Conservation (phyloP, 208 protist species). For the Leishmania braziliensis region DNA sequence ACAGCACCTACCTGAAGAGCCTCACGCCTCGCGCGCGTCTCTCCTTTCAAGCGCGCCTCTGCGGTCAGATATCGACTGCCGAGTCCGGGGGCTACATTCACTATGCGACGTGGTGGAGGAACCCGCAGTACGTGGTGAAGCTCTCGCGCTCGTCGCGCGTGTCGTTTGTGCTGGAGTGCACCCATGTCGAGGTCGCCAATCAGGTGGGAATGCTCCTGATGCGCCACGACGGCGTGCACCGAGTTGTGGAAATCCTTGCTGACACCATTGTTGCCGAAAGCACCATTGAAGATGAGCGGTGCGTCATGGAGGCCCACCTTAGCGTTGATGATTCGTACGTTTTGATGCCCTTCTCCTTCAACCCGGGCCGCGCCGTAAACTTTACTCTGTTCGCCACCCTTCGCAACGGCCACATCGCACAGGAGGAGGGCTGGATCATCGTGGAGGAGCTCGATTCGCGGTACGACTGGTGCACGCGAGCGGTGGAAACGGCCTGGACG, state of each 20-base stretch:
- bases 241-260: slow-evolving; percentile 46
- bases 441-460: slow-evolving; percentile 60
- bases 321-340: slow-evolving; percentile 52
- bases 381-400: slow-evolving; percentile 64
- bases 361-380: slow-evolving; percentile 49
- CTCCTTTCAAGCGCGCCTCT: slow-evolving; percentile 41
- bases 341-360: slow-evolving; percentile 86
- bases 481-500: slow-evolving; percentile 58
- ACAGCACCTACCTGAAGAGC: slow-evolving; percentile 26
- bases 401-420: slow-evolving; percentile 32
- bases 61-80: slow-evolving; percentile 34
- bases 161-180: slow-evolving; percentile 47
- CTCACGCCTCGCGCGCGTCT: background rate
- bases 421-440: slow-evolving; percentile 67
- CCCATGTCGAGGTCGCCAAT: slow-evolving; percentile 22
- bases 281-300: slow-evolving; percentile 39
- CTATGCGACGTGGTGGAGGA: slow-evolving; percentile 88
- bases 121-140: slow-evolving; percentile 76
- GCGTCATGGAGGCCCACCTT: slow-evolving; percentile 43
- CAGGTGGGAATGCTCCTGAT: slow-evolving; percentile 77
- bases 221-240: slow-evolving; percentile 59
- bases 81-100: slow-evolving; percentile 78
- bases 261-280: slow-evolving; percentile 66
- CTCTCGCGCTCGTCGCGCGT: slow-evolving; percentile 52
- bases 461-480: slow-evolving; percentile 72